Conservation (phyloP, 75 land plant species). For the Larix kaempferi region DNA sequence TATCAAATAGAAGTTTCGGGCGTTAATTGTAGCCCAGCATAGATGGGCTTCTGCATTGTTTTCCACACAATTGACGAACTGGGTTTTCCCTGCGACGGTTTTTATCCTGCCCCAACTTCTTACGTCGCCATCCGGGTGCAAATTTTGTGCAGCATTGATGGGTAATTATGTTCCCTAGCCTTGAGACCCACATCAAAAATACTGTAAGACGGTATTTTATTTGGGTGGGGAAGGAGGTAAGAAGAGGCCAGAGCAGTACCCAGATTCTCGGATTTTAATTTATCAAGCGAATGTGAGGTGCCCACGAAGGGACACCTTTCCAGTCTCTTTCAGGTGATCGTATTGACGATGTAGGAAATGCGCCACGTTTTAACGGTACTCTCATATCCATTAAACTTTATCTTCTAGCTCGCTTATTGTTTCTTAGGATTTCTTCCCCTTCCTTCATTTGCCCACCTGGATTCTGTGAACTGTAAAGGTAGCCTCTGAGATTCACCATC, state of each 20-base stretch:
- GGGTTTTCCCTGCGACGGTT: background rate
- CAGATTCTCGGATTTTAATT: background rate
- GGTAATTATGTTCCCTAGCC: too few relatives aligned
- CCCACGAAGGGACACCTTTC: too few relatives aligned
- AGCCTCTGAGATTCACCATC: background rate
- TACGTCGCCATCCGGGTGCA: background rate
- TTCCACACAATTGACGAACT: background rate
- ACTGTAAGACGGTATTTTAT: background rate
- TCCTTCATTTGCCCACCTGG: background rate
- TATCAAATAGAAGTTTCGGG: background rate
- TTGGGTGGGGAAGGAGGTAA: background rate
- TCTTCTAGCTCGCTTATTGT: background rate
- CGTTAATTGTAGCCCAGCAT: background rate
- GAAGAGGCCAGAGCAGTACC: background rate
- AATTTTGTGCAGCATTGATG: background rate
- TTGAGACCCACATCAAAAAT: background rate
- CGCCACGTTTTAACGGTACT: slow-evolving; percentile 10
- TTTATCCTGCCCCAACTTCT: background rate
- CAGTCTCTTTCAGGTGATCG: background rate
- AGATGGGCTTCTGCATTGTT: background rate
- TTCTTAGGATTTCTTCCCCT: background rate
- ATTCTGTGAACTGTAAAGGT: background rate
- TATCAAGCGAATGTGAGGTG: background rate
- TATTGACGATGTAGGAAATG: background rate
- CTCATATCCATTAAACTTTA: background rate